These are phyloP conservation scores for Penicillium silybi DNA, from an alignment of 495 filamentous ascomycete genomes.

Conservation along the genomic window DNA sequence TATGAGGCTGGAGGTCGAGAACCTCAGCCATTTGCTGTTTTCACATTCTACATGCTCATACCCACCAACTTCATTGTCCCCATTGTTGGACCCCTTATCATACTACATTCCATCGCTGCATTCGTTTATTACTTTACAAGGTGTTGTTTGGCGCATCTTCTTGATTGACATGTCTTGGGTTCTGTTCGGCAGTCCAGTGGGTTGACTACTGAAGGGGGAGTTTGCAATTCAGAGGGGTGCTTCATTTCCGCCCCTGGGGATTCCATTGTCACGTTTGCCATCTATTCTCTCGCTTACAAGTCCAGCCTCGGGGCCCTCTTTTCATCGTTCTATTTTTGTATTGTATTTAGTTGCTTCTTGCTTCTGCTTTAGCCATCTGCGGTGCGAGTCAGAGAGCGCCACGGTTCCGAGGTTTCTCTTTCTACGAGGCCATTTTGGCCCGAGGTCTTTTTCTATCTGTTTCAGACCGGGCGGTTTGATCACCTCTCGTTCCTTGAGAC, in stretches of 20 bases:
- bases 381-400: conserved; percentile 6
- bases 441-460: not conserved
- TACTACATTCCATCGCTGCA: conserved; percentile 13
- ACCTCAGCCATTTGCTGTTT: conserved; percentile 6
- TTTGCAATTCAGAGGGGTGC: conserved; percentile 21
- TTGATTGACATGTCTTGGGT: conserved; percentile 12
- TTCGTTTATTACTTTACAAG: conserved; percentile 18
- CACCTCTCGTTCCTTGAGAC: not conserved
- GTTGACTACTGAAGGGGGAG: conserved; percentile 20
- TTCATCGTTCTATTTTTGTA: conserved; percentile 16
- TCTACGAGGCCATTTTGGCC: not conserved
- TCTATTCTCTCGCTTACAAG: conserved; percentile 18
- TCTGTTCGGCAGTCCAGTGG: conserved; percentile 22
- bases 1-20: conserved; percentile 18
- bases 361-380: conserved; percentile 8
- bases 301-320: conserved; percentile 7
- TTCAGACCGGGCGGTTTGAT: not conserved
- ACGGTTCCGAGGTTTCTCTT: conserved; percentile 6
- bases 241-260: conserved; percentile 4
- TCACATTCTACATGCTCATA: conserved; percentile 18
- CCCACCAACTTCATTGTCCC: conserved; percentile 10
- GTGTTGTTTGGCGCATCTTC: conserved; percentile 26
- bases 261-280: conserved; percentile 12
- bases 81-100: not conserved
- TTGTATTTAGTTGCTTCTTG: conserved; percentile 21